Conservation (phyloP, 768 basidiomycete species). For the Boletellus emodensis region DNA sequence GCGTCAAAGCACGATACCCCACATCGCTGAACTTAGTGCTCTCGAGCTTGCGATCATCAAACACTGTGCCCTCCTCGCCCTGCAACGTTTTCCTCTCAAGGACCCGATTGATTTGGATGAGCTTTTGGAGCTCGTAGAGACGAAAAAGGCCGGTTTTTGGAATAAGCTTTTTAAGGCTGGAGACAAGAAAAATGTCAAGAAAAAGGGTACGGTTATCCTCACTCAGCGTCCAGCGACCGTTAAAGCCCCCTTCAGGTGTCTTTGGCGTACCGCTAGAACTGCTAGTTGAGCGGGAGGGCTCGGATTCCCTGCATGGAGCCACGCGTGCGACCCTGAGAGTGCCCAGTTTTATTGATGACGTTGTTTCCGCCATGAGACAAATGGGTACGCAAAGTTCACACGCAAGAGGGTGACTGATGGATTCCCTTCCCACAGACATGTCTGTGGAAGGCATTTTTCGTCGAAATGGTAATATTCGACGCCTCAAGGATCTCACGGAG, state of each 20-base stretch:
- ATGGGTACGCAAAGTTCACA: conserved; percentile 68
- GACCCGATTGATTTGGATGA: conserved; percentile 91
- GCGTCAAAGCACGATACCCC: conserved; percentile 70
- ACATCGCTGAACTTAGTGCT: conserved; percentile 78
- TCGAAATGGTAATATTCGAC: conserved; percentile 95
- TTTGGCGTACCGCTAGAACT: conserved; percentile 92
- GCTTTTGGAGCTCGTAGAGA: conserved; percentile 86
- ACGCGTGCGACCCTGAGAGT: conserved; percentile 81
- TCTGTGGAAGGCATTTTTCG: conserved; percentile 98
- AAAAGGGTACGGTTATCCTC: conserved; percentile 56
- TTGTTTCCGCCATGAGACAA: conserved; percentile 96
- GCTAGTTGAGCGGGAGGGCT: conserved; percentile 89
- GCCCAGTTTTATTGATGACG: conserved; percentile 97
- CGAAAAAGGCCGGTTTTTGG: conserved; percentile 94
- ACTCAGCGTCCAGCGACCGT: conserved; percentile 2
- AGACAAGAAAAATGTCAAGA: conserved; percentile 89
- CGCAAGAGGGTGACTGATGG: background rate
- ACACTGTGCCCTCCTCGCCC: conserved; percentile 79
- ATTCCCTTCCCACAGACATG: conserved; percentile 65
- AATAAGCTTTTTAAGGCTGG: conserved; percentile 89
- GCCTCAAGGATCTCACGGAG: conserved; percentile 86
- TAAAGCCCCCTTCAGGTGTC: conserved; percentile 54
- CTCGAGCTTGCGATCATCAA: conserved; percentile 89
- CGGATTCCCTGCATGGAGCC: conserved; percentile 91
- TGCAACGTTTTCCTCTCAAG: conserved; percentile 73